Conservation (phyloP, 2,329 filamentous ascomycete species). For the Knufia fluminis region DNA sequence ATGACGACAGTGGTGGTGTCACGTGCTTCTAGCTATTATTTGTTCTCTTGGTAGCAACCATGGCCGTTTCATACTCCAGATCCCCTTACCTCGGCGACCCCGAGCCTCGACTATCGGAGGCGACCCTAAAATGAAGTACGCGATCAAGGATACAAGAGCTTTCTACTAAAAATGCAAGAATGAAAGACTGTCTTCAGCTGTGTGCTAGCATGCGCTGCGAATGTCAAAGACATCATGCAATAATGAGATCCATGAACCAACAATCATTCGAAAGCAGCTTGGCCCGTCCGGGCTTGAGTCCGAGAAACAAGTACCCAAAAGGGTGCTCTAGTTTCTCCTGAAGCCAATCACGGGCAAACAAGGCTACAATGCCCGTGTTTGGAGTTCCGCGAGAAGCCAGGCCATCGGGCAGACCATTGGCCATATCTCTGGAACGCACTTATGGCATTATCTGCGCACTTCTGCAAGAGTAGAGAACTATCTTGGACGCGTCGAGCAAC, state of each 20-base stretch:
- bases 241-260: not conserved
- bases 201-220: not conserved
- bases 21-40: not conserved
- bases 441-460: not conserved
- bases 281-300: slow-evolving; percentile 5
- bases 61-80: not conserved
- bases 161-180: too few relatives aligned
- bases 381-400: slow-evolving; percentile 13
- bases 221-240: not conserved
- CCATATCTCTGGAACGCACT: slow-evolving; percentile 1
- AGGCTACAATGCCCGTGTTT: slow-evolving; percentile 11
- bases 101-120: not conserved
- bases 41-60: not conserved
- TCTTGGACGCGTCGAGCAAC: not conserved
- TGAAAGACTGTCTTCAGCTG: not conserved
- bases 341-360: not conserved
- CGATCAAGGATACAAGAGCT: too few relatives aligned
- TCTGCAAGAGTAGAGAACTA: not conserved
- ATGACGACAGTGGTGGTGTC: not conserved
- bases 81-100: not conserved
- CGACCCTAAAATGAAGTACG: too few relatives aligned
- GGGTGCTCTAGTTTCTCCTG: slow-evolving; percentile 1
- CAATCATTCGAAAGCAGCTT: not conserved
- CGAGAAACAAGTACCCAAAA: not conserved
- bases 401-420: slow-evolving; percentile 10